Evolutionary conservation across 306 rosid species (phyloP).

Genomic region (Rosa lucieae): DNA sequence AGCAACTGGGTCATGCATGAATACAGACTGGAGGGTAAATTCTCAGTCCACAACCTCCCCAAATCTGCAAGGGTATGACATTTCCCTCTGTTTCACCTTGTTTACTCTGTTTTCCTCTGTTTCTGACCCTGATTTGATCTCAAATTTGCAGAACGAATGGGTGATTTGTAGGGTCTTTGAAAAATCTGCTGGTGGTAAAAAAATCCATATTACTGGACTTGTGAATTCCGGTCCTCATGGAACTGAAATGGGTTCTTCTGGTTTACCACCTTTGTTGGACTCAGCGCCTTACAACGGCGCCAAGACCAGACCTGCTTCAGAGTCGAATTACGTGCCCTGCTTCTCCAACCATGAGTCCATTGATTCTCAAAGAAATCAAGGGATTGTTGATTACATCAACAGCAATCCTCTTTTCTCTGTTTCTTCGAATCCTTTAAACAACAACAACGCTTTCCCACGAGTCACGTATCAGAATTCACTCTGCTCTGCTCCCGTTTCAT

Average conservation of each 20-base stretch:
- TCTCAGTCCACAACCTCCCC: conserved; percentile 73
- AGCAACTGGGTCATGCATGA: conserved; percentile 97
- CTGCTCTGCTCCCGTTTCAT: conserved; percentile 26
- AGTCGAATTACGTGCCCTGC: conserved; percentile 96
- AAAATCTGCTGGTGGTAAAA: conserved; percentile 76
- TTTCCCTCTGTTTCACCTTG: background rate
- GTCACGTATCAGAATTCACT: conserved; percentile 36
- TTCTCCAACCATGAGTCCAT: conserved; percentile 72
- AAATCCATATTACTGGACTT: conserved; percentile 62
- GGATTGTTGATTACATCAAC: conserved; percentile 45
- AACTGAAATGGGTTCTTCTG: conserved; percentile 44
- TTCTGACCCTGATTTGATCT: background rate
- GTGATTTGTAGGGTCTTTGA: conserved; percentile 90
- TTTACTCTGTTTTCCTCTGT: background rate
- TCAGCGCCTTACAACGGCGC: conserved; percentile 44
- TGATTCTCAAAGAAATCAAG: conserved; percentile 59
- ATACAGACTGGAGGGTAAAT: conserved; percentile 83
- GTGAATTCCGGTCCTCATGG: conserved; percentile 42
- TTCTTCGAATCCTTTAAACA: conserved; percentile 33
- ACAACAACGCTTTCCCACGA: conserved; percentile 31
- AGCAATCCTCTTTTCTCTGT: conserved; percentile 35
- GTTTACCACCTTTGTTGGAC: conserved; percentile 70
- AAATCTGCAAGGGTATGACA: conserved; percentile 75
- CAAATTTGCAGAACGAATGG: conserved; percentile 81
- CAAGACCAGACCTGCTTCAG: conserved; percentile 39